These are phyloP conservation scores for Alopecurus myosuroides DNA, from an alignment of 176 grass and related monocot genomes.

Conservation along the genomic window DNA sequence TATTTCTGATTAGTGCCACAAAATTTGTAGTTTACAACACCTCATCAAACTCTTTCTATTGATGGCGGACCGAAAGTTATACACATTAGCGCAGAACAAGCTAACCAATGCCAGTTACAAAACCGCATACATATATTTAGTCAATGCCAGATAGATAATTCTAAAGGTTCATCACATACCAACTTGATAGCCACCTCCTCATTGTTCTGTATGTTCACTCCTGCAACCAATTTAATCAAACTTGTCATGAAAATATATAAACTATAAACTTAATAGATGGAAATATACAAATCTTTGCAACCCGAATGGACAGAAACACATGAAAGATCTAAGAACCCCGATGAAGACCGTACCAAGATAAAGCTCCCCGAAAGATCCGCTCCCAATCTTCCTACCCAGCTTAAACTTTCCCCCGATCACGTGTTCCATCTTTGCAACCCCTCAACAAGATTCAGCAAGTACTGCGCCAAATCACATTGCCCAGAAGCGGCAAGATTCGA, in stretches of 20 bases:
- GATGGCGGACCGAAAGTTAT: neutral
- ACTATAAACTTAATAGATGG: neutral
- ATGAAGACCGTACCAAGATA: slow-evolving; percentile 58
- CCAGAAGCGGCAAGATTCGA: slow-evolving; percentile 30
- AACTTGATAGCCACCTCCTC: slow-evolving; percentile 59
- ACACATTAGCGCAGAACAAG: neutral
- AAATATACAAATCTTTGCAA: neutral
- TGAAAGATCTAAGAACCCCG: slow-evolving; percentile 12
- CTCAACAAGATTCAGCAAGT: slow-evolving; percentile 18
- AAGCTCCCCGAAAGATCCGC: slow-evolving; percentile 94
- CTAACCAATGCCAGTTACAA: neutral
- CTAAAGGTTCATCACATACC: slow-evolving; percentile 30
- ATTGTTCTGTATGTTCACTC: slow-evolving; percentile 52
- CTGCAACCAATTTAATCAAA: slow-evolving; percentile 17
- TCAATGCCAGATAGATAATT: neutral
- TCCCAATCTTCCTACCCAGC: slow-evolving; percentile 91
- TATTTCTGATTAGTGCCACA: neutral
- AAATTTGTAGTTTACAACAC: neutral
- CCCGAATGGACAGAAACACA: neutral
- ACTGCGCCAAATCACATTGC: slow-evolving; percentile 41
- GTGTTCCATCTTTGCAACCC: slow-evolving; percentile 60
- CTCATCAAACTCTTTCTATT: neutral
- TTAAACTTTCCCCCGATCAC: slow-evolving; percentile 87
- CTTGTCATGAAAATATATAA: neutral
- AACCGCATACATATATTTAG: neutral